A percentile compares a stretch with the other conserved stretches of the same genome.
Conservation (phyloP, 2,329 filamentous ascomycete species). For the Penicillium sclerotigenum region DNA sequence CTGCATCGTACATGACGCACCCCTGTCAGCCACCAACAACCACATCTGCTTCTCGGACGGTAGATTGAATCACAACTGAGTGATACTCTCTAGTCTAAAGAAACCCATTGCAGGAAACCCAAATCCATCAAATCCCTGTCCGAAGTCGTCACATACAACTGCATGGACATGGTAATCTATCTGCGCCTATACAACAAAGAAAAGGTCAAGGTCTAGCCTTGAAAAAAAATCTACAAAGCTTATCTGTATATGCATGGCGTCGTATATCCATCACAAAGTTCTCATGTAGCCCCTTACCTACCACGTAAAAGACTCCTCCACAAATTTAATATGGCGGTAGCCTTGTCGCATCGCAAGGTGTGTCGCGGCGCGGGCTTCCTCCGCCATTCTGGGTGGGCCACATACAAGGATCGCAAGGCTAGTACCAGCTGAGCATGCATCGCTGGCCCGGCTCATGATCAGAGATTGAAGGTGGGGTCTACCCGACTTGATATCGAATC, state of each 20-base stretch:
- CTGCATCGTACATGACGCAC: constrained; percentile 9
- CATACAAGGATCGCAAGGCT: constrained; percentile 44
- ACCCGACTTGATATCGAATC: constrained; percentile 29
- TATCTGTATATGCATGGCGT: neutral
- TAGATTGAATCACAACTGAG: neutral
- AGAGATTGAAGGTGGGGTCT: constrained; percentile 40
- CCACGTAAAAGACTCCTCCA: constrained; percentile 48
- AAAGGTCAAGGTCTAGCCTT: neutral
- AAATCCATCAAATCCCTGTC: neutral
- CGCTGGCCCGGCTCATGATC: constrained; percentile 34
- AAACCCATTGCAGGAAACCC: neutral
- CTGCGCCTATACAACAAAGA: neutral
- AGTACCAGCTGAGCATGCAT: constrained; percentile 25
- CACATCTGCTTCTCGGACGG: neutral
- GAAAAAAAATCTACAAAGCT: neutral
- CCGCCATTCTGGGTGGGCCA: constrained; percentile 47
- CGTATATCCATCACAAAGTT: neutral
- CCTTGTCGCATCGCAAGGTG: constrained; percentile 36
- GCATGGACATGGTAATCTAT: neutral
- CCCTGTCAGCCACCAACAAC: neutral
- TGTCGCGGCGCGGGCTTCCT: constrained; percentile 43
- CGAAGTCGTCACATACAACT: neutral
- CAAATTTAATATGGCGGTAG: constrained; percentile 40
- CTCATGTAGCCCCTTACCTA: constrained; percentile 7
- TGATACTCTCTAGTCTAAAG: neutral